Evolutionary conservation across 2,329 filamentous ascomycete genomes (phyloP), one percentile per base, ranked within the genome.

Genomic region (Fusarium heterosporum): DNA sequence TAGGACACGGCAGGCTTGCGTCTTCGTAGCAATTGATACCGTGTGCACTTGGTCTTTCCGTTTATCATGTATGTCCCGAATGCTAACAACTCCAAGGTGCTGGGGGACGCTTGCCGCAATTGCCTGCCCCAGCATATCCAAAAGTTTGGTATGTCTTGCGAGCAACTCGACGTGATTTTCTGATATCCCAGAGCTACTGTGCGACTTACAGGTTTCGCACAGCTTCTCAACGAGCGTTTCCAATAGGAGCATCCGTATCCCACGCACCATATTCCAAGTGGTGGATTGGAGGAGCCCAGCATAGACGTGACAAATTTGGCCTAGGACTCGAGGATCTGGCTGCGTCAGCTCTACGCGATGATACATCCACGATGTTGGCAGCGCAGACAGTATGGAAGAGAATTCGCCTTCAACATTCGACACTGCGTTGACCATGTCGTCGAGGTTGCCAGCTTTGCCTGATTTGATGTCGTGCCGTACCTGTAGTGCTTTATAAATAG

Each of bases 31-130:
- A 49, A 78, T 71, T 47, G 75, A 74, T 9, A 71, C 59, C 49
- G 47, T 59, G 42, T 43, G 55, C 28, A 50, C 69, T 59, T 48
- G 64, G 47, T 34, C 52, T 29, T 66, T 61, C 34, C 61, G 41
- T 16, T 36, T 36, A 28, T 73, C 69, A 41, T 70, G 73, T 17
- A 78, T 73, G 61, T 80, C 79, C 47, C 73, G 73, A 12, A 80
- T 77, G 57, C 76, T 80, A 45, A 85, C 76, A n/a, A 84, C 74
- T 30, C 82, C 83, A 41, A 84, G 81, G 65, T 84, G 80, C 66
- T 85, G 83, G 1, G 83, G 83, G 3, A 84, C 78, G 50, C 79
- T 84, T 42, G 82, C 81, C 39, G 80, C 73, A 45, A 84, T 79
- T 28, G 79, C 79, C 41, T 79, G 74, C 51, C 79, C 75, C 26